Conservation (phyloP, 495 filamentous ascomycete genomes). For the Aspergillus avenaceus region DNA sequence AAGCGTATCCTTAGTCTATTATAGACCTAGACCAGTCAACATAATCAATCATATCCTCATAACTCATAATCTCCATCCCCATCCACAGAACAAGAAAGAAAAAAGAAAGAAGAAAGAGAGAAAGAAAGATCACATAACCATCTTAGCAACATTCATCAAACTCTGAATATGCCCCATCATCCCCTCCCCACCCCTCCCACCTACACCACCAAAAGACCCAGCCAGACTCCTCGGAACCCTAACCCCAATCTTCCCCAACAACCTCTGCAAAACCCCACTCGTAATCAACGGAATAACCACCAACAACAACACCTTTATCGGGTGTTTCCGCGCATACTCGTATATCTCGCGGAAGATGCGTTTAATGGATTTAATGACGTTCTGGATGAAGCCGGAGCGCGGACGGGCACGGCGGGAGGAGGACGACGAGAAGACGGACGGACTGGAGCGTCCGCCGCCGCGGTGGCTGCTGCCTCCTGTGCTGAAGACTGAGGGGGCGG, state of each 20-base stretch:
- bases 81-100: no score
- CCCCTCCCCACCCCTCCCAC: slow-evolving; percentile 26
- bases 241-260: slow-evolving; percentile 72
- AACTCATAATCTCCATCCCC: neutral
- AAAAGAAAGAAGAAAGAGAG: no score
- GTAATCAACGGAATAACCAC: slow-evolving; percentile 81
- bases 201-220: slow-evolving; percentile 36
- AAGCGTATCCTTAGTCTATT: no score
- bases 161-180: slow-evolving; percentile 45
- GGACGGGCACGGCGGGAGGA: slow-evolving; percentile 59
- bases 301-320: slow-evolving; percentile 78
- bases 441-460: slow-evolving; percentile 30
- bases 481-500: slow-evolving; percentile 50
- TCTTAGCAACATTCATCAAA: slow-evolving; percentile 57
- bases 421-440: slow-evolving; percentile 59
- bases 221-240: slow-evolving; percentile 61
- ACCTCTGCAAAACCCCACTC: slow-evolving; percentile 68
- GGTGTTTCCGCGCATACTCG: slow-evolving; percentile 72
- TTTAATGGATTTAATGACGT: slow-evolving; percentile 64
- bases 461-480: slow-evolving; percentile 33
- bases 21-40: no score
- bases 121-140: slow-evolving; percentile 62
- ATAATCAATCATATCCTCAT: slow-evolving; percentile 11
- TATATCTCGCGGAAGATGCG: slow-evolving; percentile 69
- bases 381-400: slow-evolving; percentile 68